Evolutionary conservation across 768 basidiomycete genomes (phyloP), one percentile per base, ranked within the genome.

Genomic region (Tricholoma furcatifolium): DNA sequence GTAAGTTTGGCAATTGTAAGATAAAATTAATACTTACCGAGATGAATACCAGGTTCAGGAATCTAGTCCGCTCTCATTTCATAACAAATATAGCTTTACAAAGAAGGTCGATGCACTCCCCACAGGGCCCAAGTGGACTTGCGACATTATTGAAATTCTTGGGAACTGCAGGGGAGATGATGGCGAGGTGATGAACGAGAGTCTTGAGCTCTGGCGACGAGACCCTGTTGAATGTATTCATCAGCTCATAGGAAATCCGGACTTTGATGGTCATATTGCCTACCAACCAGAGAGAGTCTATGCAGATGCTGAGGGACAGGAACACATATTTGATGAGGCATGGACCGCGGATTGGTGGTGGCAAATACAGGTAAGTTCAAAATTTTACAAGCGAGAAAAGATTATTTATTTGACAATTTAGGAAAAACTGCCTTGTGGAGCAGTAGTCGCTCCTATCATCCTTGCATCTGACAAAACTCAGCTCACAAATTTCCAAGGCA

Each of bases 321-420:
- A 45, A 17, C 10, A 32, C 1, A 35, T 35, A 12, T 3, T 46
- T 5, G 21, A 35, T 18, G 20, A 46, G 31, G 11, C 35, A 57
- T 6, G 72, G 73, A 9, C 46, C 1, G 45, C 35, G 11, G 20
- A 32, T 21, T 53, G 61, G 62, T 4, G 70, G 72, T 56, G 58
- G 67, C 4, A 6, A 15, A 0, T 24, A 2, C 49, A 50, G 32
- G 49, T 50, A 17, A 41, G 62, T 27, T 27, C 27, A 27, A 27
- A 27, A 27, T 27, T 27, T 27, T 27, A 27, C 27, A 7, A 27
- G 27, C 27, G 27, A 27, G 27, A 27, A 27, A 27, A 27, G 27
- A 27, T 60, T 67, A 7, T 47, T 39, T 7, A 39, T 10, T 23
- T 12, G 15, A 27, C 8, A 12, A 12, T 43, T 27, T 27, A 43